A percentile compares a stretch with the other conserved stretches of the same genome.
These are phyloP conservation scores for Filobasidium floriforme DNA, from an alignment of 768 basidiomycete species.

Conservation along the genomic window DNA sequence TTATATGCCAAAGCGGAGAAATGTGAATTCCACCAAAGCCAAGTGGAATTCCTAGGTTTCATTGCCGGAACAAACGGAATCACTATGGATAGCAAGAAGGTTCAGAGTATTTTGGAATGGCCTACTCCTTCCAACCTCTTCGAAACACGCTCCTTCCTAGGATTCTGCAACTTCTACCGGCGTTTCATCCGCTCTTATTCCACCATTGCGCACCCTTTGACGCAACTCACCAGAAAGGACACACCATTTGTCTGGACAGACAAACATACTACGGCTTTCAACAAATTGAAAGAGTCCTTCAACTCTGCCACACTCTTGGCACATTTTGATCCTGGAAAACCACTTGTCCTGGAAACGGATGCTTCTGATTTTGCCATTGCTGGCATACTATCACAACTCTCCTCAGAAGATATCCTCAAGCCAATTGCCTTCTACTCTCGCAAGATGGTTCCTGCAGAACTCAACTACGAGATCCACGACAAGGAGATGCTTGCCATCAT, in stretches of 20 bases:
- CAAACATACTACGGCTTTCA: not conserved
- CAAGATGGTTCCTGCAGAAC: slow-evolving; percentile 38
- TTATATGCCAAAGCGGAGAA: slow-evolving; percentile 29
- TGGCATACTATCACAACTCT: slow-evolving; percentile 5
- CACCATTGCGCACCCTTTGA: slow-evolving; percentile 36
- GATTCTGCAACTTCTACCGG: slow-evolving; percentile 51
- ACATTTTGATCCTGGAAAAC: slow-evolving; percentile 5
- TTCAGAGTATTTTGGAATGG: too few relatives aligned
- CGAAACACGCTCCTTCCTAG: too few relatives aligned
- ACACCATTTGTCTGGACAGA: slow-evolving; percentile 12
- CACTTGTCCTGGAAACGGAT: not conserved
- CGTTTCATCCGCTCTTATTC: slow-evolving; percentile 47
- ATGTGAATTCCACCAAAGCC: slow-evolving; percentile 26
- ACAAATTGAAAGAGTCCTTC: slow-evolving; percentile 26
- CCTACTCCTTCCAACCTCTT: too few relatives aligned
- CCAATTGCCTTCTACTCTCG: slow-evolving; percentile 26
- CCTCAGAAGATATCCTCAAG: not conserved
- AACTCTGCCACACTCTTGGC: slow-evolving; percentile 22
- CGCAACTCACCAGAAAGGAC: slow-evolving; percentile 28
- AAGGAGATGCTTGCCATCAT: slow-evolving; percentile 52
- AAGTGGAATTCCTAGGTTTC: slow-evolving; percentile 32
- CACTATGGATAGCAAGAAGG: too few relatives aligned
- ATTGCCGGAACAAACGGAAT: too few relatives aligned
- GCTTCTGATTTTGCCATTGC: slow-evolving; percentile 23
- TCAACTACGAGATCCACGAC: slow-evolving; percentile 53